phyloP scores from a whole-genome alignment of 257 asterid species.

The Solanum dulcamara region DNA sequence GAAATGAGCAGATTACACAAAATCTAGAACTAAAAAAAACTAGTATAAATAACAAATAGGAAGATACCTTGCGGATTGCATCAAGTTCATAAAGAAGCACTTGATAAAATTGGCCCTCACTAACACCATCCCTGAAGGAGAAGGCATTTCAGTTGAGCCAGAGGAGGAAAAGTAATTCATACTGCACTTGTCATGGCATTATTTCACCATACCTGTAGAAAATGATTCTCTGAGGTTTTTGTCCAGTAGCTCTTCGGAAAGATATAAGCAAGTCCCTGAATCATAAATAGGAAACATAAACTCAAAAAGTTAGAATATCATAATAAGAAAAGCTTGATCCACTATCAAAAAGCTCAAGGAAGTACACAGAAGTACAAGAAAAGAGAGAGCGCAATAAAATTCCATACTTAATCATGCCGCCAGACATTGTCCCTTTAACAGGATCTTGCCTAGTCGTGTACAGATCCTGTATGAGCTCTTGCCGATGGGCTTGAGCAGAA shows the following conservation, averaged over 20 bases:
- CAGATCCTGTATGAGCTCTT: slow-evolving; percentile 85
- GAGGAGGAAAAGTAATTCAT: background rate
- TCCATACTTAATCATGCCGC: slow-evolving; percentile 90
- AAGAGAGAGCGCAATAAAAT: background rate
- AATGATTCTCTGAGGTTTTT: slow-evolving; percentile 75
- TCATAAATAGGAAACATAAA: background rate
- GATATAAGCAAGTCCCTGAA: slow-evolving; percentile 81
- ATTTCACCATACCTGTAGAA: slow-evolving; percentile 56
- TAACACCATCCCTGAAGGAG: slow-evolving; percentile 74
- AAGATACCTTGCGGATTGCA: slow-evolving; percentile 77
- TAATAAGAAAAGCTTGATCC: background rate
- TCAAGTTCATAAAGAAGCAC: slow-evolving; percentile 86
- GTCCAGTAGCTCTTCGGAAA: slow-evolving; percentile 83
- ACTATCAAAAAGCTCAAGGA: background rate
- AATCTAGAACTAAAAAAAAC: background rate
- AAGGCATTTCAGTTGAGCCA: background rate
- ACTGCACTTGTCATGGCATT: background rate
- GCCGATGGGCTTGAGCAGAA: slow-evolving; percentile 93
- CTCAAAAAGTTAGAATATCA: background rate
- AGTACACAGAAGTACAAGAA: background rate
- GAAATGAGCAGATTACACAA: background rate
- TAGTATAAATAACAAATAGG: background rate
- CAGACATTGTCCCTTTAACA: slow-evolving; percentile 57
- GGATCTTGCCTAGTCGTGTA: slow-evolving; percentile 90
- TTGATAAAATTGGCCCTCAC: slow-evolving; percentile 97